These are phyloP conservation scores for Lasiosphaeris hirsuta DNA, from an alignment of 495 filamentous ascomycete species.

Conservation along the genomic window DNA sequence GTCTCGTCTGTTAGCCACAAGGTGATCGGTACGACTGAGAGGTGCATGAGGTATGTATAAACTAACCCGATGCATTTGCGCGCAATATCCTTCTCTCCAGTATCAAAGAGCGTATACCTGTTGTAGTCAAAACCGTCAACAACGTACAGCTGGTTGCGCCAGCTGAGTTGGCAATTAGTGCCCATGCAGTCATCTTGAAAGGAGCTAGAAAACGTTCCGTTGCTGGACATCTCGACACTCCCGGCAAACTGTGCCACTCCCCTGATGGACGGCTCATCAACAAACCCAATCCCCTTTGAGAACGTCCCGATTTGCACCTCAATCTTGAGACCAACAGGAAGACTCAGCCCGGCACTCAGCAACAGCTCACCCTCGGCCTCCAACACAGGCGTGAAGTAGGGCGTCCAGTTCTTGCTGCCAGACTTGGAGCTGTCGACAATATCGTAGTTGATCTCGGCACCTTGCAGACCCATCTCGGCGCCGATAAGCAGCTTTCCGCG, in stretches of 20 bases:
- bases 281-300: conserved; percentile 41
- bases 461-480: conserved; percentile 13
- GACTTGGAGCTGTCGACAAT: neutral
- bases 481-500: conserved; percentile 12
- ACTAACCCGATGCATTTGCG: conserved; percentile 12
- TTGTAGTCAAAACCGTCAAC: conserved; percentile 13
- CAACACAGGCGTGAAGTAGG: conserved; percentile 18
- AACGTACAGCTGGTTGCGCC: conserved; percentile 11
- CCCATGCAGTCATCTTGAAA: conserved; percentile 10
- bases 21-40: neutral
- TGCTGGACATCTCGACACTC: neutral
- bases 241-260: conserved; percentile 15
- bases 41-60: neutral
- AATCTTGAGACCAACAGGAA: conserved; percentile 16
- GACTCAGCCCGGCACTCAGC: conserved; percentile 12
- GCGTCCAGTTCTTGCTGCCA: conserved; percentile 3
- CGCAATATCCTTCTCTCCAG: conserved; percentile 9
- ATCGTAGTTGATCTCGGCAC: conserved; percentile 11
- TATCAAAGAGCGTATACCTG: conserved; percentile 13
- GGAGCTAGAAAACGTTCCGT: neutral
- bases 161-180: conserved; percentile 6
- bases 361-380: conserved; percentile 19
- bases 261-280: conserved; percentile 31
- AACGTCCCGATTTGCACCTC: conserved; percentile 15
- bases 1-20: neutral